A percentile compares a stretch with the other conserved stretches of the same genome.
Conservation (phyloP, 306 rosid genomes). For the Purshia tridentata region DNA sequence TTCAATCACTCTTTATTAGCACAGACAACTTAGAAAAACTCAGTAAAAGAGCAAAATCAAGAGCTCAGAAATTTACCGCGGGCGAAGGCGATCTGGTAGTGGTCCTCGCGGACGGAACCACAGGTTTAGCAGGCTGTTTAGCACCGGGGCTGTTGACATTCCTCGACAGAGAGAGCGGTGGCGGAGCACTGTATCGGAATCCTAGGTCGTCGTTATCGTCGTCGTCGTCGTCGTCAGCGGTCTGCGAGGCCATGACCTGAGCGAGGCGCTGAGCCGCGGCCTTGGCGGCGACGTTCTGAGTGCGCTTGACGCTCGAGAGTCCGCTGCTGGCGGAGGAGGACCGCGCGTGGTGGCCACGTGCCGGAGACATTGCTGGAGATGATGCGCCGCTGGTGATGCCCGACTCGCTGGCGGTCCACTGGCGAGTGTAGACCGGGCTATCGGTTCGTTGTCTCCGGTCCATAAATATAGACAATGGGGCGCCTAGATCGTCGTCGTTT, state of each 20-base stretch:
- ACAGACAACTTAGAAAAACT: neutral
- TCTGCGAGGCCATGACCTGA: slow-evolving; percentile 96
- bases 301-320: slow-evolving; percentile 76
- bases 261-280: slow-evolving; percentile 99
- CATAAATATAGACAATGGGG: slow-evolving; percentile 20
- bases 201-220: slow-evolving; percentile 81
- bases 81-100: slow-evolving; percentile 69
- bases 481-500: slow-evolving; percentile 8
- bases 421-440: slow-evolving; percentile 47
- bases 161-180: slow-evolving; percentile 68
- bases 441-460: slow-evolving; percentile 47
- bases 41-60: neutral
- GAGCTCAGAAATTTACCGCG: slow-evolving; percentile 38
- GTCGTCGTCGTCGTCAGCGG: slow-evolving; percentile 54
- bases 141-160: slow-evolving; percentile 29
- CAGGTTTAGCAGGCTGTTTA: slow-evolving; percentile 36
- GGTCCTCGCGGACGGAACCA: slow-evolving; percentile 32
- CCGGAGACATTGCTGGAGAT: slow-evolving; percentile 59
- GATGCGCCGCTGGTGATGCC: slow-evolving; percentile 29
- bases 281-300: slow-evolving; percentile 92
- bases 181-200: slow-evolving; percentile 91
- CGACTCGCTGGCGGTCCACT: slow-evolving; percentile 51
- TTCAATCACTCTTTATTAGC: neutral
- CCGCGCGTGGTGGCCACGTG: slow-evolving; percentile 65
- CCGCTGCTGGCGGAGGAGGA: slow-evolving; percentile 78